These are phyloP conservation scores for Fomitopsis palustris DNA, from an alignment of 1,284 basidiomycete species.

Conservation along the genomic window DNA sequence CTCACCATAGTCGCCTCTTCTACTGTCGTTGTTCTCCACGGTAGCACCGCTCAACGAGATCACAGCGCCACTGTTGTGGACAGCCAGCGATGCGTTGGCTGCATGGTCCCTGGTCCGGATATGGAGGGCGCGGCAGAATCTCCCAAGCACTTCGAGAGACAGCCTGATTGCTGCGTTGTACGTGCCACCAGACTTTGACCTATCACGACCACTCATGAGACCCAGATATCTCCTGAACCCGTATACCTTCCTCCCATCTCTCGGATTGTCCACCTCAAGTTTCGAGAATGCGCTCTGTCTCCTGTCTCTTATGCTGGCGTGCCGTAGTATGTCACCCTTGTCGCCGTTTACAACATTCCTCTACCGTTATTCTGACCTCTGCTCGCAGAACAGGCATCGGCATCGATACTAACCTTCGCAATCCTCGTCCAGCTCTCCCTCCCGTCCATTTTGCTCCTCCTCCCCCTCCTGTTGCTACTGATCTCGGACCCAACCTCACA, in stretches of 20 bases:
- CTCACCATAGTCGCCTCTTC: slow-evolving; percentile 67
- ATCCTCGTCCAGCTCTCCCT: slow-evolving; percentile 69
- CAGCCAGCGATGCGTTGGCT: slow-evolving; percentile 58
- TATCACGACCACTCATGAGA: not conserved
- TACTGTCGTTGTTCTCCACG: slow-evolving; percentile 75
- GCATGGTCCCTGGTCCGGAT: slow-evolving; percentile 67
- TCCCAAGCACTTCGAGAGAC: slow-evolving; percentile 45
- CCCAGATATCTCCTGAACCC: slow-evolving; percentile 86
- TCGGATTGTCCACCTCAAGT: slow-evolving; percentile 78
- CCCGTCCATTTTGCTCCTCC: slow-evolving; percentile 67
- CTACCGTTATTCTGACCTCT: not conserved
- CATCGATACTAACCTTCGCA: slow-evolving; percentile 63
- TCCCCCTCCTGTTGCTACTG: slow-evolving; percentile 66
- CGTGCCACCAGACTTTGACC: slow-evolving; percentile 24
- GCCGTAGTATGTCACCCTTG: slow-evolving; percentile 46
- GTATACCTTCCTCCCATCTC: slow-evolving; percentile 74
- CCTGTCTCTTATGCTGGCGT: slow-evolving; percentile 69
- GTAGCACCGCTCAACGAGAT: slow-evolving; percentile 50
- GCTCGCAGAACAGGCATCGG: slow-evolving; percentile 46
- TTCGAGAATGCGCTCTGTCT: slow-evolving; percentile 76
- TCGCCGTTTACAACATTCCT: too few relatives aligned
- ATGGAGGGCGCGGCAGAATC: slow-evolving; percentile 58
- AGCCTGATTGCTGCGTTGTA: slow-evolving; percentile 60
- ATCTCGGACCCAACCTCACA: slow-evolving; percentile 56
- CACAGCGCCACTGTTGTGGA: slow-evolving; percentile 65